A percentile compares a stretch with the other conserved stretches of the same genome.
Conservation (phyloP, 2,329 filamentous ascomycete genomes). For the Aspergillus terreus region DNA sequence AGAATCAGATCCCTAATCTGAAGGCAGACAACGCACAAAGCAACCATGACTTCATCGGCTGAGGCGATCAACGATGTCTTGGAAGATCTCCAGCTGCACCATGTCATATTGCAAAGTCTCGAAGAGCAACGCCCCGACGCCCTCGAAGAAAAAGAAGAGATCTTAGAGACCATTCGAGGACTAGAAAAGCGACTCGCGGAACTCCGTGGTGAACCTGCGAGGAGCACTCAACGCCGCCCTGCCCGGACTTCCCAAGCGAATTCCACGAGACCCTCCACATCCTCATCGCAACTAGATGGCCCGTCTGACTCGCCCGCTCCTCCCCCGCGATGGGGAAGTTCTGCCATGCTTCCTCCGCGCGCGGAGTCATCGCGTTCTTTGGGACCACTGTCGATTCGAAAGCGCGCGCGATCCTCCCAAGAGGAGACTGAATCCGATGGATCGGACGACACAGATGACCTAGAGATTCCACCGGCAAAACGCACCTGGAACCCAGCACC, state of each 20-base stretch:
- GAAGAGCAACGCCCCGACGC: constrained; percentile 22
- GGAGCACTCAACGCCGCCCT: not conserved
- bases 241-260: not conserved
- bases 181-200: constrained; percentile 23
- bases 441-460: constrained; percentile 8
- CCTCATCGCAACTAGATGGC: constrained; percentile 16
- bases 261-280: not conserved
- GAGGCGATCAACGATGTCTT: constrained; percentile 21
- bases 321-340: constrained; percentile 3
- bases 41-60: constrained; percentile 10
- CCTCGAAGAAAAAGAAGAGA: constrained; percentile 23
- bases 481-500: not conserved
- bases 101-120: constrained; percentile 29
- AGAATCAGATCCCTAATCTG: not conserved
- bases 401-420: constrained; percentile 10
- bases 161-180: constrained; percentile 20
- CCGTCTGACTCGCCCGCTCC: not conserved
- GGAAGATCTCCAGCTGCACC: constrained; percentile 31
- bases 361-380: constrained; percentile 3
- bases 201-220: constrained; percentile 15
- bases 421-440: constrained; percentile 1
- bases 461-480: constrained; percentile 8
- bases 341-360: constrained; percentile 5
- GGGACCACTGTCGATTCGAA: constrained; percentile 8
- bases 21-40: not conserved